Evolutionary conservation across 441 rosid genomes (phyloP).

Genomic region (Arabidopsis hybrid): DNA sequence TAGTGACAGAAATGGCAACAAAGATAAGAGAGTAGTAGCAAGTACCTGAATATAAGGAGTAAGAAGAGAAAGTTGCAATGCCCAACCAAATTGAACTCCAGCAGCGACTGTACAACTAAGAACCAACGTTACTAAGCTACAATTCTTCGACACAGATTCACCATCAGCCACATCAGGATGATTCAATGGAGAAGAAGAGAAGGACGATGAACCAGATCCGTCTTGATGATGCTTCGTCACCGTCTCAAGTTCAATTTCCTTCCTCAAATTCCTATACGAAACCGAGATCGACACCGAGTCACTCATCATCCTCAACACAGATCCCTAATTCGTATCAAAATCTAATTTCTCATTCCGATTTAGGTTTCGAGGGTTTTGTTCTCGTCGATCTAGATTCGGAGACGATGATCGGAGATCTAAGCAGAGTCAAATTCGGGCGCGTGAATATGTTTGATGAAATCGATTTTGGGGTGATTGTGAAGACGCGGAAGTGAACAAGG

Average conservation of each 20-base stretch:
- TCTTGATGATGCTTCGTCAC: constrained; percentile 48
- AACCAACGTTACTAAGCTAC: constrained; percentile 63
- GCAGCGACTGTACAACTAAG: constrained; percentile 92
- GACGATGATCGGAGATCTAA: constrained; percentile 39
- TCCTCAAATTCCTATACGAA: constrained; percentile 77
- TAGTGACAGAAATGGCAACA: constrained; percentile 4
- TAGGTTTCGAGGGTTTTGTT: too few relatives aligned
- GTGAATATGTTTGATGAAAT: constrained; percentile 8
- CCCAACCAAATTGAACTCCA: constrained; percentile 97
- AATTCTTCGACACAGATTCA: constrained; percentile 47
- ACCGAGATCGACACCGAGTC: constrained; percentile 65
- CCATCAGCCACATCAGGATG: constrained; percentile 39
- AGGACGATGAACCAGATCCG: constrained; percentile 46
- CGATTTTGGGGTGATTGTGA: constrained; percentile 6
- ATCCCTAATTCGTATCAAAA: constrained; percentile 36
- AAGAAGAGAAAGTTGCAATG: constrained; percentile 88
- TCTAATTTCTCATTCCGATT: constrained; percentile 10
- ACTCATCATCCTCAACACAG: constrained; percentile 39
- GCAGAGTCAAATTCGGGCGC: constrained; percentile 45
- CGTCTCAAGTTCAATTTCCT: constrained; percentile 77
- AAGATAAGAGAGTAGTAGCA: constrained; percentile 12
- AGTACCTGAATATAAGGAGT: constrained; percentile 91
- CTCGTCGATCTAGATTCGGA: constrained; percentile 1
- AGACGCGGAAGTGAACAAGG: not conserved
- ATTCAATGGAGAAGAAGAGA: constrained; percentile 40